Evolutionary conservation across 2,329 filamentous ascomycete species (phyloP), one percentile per base, ranked within the genome.

Genomic region (Paraphoma sp.): DNA sequence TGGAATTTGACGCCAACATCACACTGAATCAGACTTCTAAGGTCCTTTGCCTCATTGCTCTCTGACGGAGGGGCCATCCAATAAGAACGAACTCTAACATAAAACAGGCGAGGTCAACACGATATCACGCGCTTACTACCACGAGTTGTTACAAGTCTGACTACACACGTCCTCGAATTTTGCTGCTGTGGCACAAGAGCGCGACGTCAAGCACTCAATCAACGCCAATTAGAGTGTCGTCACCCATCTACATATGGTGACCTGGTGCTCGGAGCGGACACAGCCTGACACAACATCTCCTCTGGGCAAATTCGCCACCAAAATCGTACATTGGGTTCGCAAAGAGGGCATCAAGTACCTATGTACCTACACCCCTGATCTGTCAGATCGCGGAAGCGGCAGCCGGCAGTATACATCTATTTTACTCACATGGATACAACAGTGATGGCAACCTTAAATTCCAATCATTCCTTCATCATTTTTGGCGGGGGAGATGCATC

Each of bases 251-350:
- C 14, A 14, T 54, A 18, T 16, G 29, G 28, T 43, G 33, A 50
- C 54, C 57, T 40, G 45, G 45, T 52, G 18, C 36, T 51, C 43
- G 51, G 54, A 49, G 38, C n/a, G 17, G 17, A 30, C 18, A 10
- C 23, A 14, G 44, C 48, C 31, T 43, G 30, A 50, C 48, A 33
- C 50, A 52, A 53, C 48, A 53, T 54, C 48, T 53, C 10, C 3
- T 36, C 33, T 36, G 33, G 33, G 33, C 50, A 45, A 48, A 38
- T 45, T 46, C 48, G 33, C 54, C 28, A 12, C 36, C 17, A 33
- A 46, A 62, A 58, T 59, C 65, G 54, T 31, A 54, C 48, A 67
- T 63, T 63, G 42, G 67, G 67, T 64, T 62, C 54, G 48, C 53
- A 52, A 48, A n/a, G 44, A 58, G 59, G 54, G 54, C 51, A 45